Evolutionary conservation across 1,139 yeast genomes (phyloP), one percentile per base, ranked within the genome.

Genomic region (Kurtzmaniella quercitrusa): DNA sequence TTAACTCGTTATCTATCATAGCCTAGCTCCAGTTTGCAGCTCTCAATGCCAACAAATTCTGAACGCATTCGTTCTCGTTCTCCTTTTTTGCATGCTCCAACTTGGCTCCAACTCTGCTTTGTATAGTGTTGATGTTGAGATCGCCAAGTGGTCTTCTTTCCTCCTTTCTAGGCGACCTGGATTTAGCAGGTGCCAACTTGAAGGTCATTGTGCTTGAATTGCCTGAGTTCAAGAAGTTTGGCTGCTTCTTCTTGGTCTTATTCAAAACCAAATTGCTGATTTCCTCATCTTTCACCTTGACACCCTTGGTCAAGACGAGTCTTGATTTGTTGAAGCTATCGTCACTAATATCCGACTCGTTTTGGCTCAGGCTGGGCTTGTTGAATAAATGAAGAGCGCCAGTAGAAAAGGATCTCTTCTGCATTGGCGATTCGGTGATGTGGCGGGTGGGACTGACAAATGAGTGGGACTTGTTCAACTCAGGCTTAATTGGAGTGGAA

Each of bases 31-130:
- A 69, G 47, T 63, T 64, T 9, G 75, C 75, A 10, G 66, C 57
- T 54, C 68, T 66, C 51, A 75, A 65, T 34, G 76, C 63, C 41
- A 75, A 63, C 50, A 75, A 66, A 54, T 70, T 66, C 48, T 73
- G 66, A 27, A 69, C 69, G 33, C 71, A 66, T 46, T 68, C 75
- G 33, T 55, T 60, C 25, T 65, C 63, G 21, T 45, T 39, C n/a
- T n/a, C 18, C 29, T 47, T 50, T 44, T 54, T 55, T 34, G 48
- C 48, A 18, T 17, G 37, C 17, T 43, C 46, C 17, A 43, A 36
- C 44, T 44, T 51, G 50, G 38, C 47, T 41, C 38, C 51, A 41
- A 42, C 50, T 43, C 38, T 52, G 41, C 37, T 48, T 40, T 44
- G 29, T 39, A 43, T 27, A 6, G 39, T 34, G 48, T 62, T 60